Base-by-base conservation (phyloP, 768 basidiomycete genomes). In the Austroboletus festivus region DNA sequence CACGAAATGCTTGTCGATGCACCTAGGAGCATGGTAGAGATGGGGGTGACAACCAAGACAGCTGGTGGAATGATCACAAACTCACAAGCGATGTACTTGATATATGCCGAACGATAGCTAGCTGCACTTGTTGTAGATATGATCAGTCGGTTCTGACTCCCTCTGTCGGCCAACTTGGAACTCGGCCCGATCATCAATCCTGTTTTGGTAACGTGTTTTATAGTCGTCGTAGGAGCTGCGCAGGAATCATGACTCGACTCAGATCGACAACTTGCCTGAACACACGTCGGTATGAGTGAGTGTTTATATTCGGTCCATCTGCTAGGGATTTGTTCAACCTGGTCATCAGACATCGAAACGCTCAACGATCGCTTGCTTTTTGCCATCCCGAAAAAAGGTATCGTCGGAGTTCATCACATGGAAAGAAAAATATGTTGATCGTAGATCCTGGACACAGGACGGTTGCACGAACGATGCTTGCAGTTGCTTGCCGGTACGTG, bases 371-470 rank as follows among this genome's bases (percentile, higher is more conserved):
- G 93, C 37, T 63, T 95, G 52, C 75, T 99, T 33, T 95, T 99
- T 58, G 95, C 94, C 9, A 90, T 99, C 58, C 95, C 95, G 2
- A 98, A 98, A 76, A 99, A 98, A 81, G 95, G 95, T 85, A 23
- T 54, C 40, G 55, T 59, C 33, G 34, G 19, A 12, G 28, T 28
- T 5, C 7, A 5, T 28, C 28, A 28, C 28, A 28, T 28, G 28
- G n/a, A n/a, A n/a, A n/a, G n/a, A n/a, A n/a, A 10, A 23, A 34
- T 16, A 20, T 20, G n/a, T 47, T 53, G 38, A 46, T 54, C 35
- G 21, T n/a, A 23, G 1, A 28, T 28, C 7, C 7, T 33, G 31
- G 0, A 30, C 22, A 34, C 41, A 93, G 92, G 92, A 47, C 76
- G 95, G 55, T 74, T 99, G 48, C 79, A 95, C 59, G 95, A 97